Conservation (phyloP, 306 rosid species). For the Prinsepia uniflora region DNA sequence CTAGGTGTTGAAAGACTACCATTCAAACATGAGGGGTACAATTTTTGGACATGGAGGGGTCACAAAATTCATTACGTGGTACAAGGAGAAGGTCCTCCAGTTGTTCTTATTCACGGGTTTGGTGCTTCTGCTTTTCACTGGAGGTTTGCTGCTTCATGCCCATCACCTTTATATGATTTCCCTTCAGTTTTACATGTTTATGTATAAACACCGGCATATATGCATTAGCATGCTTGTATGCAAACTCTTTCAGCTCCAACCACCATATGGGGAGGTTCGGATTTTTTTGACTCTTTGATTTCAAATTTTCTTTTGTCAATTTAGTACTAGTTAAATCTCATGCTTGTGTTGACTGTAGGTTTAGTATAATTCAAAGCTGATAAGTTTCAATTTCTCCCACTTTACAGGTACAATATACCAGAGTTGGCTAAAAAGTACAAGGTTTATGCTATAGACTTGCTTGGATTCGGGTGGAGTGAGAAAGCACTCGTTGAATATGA, state of each 20-base stretch:
- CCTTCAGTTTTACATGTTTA: background rate
- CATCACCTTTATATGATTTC: background rate
- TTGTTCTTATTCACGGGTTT: constrained; percentile 91
- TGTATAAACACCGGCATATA: no score
- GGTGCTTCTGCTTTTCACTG: constrained; percentile 94
- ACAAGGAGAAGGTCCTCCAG: constrained; percentile 86
- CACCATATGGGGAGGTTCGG: background rate
- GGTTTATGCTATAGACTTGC: constrained; percentile 92
- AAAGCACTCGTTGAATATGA: constrained; percentile 90
- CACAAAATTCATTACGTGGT: constrained; percentile 89
- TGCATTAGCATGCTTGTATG: background rate
- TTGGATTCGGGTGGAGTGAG: constrained; percentile 99
- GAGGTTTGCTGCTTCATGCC: constrained; percentile 47
- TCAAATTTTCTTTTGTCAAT: background rate
- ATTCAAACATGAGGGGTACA: constrained; percentile 69
- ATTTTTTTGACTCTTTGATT: background rate
- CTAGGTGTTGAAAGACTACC: constrained; percentile 64
- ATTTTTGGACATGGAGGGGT: constrained; percentile 90
- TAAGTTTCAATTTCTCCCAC: constrained; percentile 9
- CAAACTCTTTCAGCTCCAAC: background rate
- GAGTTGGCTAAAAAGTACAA: constrained; percentile 78
- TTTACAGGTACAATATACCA: constrained; percentile 77
- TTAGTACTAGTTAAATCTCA: background rate
- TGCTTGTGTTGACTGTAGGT: background rate
- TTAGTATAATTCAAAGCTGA: background rate